A percentile compares a stretch with the other conserved stretches of the same genome.
phyloP scores from a whole-genome alignment of 768 basidiomycete species.

The Collybiopsis confluens region DNA sequence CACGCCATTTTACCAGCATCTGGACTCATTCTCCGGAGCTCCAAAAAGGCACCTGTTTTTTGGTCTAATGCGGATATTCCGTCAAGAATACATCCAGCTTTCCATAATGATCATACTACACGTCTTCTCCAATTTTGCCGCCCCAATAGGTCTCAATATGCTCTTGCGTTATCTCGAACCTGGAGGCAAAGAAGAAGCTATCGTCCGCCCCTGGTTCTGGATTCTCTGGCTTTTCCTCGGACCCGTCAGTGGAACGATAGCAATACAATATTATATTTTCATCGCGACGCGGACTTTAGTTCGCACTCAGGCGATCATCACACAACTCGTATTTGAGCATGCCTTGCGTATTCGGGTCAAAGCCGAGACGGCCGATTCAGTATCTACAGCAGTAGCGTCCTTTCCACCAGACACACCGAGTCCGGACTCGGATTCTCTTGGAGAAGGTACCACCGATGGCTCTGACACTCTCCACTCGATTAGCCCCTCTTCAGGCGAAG shows the following conservation, averaged over 20 bases:
- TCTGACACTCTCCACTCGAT: conserved; percentile 6
- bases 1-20: conserved; percentile 15
- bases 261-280: conserved; percentile 53
- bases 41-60: conserved; percentile 43
- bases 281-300: conserved; percentile 37
- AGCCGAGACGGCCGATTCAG: conserved; percentile 27
- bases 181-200: conserved; percentile 36
- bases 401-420: conserved; percentile 4
- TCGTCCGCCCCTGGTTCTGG: conserved; percentile 69
- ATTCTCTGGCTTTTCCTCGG: conserved; percentile 47
- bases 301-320: conserved; percentile 43
- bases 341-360: conserved; percentile 61
- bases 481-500: not conserved
- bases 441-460: conserved; percentile 4
- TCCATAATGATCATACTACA: conserved; percentile 22
- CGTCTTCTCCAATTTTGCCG: conserved; percentile 23
- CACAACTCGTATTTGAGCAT: conserved; percentile 40
- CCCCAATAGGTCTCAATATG: conserved; percentile 38
- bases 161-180: conserved; percentile 48
- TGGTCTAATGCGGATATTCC: conserved; percentile 37
- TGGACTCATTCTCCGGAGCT: conserved; percentile 35
- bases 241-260: conserved; percentile 36
- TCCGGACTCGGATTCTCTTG: not conserved
- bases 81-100: conserved; percentile 28
- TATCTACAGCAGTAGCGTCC: not conserved